Conservation (phyloP, 2,329 filamentous ascomycete species). For the Juglanconis juglandina region DNA sequence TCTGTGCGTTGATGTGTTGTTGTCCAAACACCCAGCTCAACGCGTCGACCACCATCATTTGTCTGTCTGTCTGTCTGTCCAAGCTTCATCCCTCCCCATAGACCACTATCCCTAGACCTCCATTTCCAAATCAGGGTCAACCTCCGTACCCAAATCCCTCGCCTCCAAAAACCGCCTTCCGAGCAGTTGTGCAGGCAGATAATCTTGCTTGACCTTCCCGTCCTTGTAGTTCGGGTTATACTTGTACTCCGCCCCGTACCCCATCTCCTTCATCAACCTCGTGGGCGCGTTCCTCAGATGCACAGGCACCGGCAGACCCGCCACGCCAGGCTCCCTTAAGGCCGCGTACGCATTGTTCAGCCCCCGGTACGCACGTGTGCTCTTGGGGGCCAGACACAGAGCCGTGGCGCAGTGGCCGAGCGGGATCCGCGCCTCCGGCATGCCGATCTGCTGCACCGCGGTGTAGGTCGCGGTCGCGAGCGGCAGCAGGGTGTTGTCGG, state of each 20-base stretch:
- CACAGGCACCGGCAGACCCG: slow-evolving; percentile 75
- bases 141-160: slow-evolving; percentile 69
- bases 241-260: slow-evolving; percentile 89
- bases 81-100: slow-evolving; percentile 9
- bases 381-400: slow-evolving; percentile 77
- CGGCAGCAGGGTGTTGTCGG: slow-evolving; percentile 77
- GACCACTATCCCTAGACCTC: slow-evolving; percentile 17
- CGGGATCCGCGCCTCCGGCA: slow-evolving; percentile 92
- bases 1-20: too few species aligned
- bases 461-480: slow-evolving; percentile 84
- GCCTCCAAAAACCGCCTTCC: slow-evolving; percentile 77
- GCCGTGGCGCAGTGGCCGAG: slow-evolving; percentile 85
- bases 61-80: too few species aligned
- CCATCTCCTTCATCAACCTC: slow-evolving; percentile 85
- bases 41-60: too few species aligned
- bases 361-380: slow-evolving; percentile 78
- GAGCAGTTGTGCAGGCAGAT: slow-evolving; percentile 73
- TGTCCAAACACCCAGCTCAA: too few species aligned
- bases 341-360: slow-evolving; percentile 77
- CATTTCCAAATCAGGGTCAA: slow-evolving; percentile 66
- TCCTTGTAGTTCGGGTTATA: slow-evolving; percentile 89
- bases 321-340: slow-evolving; percentile 78
- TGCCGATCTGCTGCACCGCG: slow-evolving; percentile 87
- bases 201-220: slow-evolving; percentile 80
- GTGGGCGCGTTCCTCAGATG: slow-evolving; percentile 93